These are phyloP conservation scores for Irineochytrium annulatum DNA, from an alignment of 192 early-diverging fungal species.

Conservation along the genomic window DNA sequence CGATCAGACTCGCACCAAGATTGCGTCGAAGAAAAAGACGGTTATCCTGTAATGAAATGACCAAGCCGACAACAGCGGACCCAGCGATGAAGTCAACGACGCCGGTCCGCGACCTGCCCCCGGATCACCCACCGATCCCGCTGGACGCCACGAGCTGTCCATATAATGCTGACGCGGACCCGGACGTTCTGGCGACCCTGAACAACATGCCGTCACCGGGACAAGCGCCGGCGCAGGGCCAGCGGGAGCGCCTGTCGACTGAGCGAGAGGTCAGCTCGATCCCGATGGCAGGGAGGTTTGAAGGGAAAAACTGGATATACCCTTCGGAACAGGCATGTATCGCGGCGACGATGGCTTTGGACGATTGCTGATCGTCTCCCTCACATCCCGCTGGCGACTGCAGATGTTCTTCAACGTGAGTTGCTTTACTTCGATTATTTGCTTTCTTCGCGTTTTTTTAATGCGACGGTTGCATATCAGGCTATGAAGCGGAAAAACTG, in stretches of 20 bases:
- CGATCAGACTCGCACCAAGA: too few relatives aligned
- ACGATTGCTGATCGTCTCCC: too few relatives aligned
- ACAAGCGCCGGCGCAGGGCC: constrained; percentile 63
- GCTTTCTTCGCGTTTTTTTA: background rate
- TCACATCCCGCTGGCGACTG: background rate
- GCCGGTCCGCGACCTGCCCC: too few relatives aligned
- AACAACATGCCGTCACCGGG: constrained; percentile 90
- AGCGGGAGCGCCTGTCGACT: constrained; percentile 69
- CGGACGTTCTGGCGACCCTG: constrained; percentile 46
- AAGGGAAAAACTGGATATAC: constrained; percentile 71
- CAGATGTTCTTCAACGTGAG: constrained; percentile 27
- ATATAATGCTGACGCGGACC: constrained; percentile 22
- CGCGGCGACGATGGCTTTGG: too few relatives aligned
- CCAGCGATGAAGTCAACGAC: too few relatives aligned
- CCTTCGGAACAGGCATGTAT: constrained; percentile 67
- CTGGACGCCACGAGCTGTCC: too few relatives aligned
- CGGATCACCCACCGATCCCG: too few relatives aligned
- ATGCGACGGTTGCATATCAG: constrained; percentile 9
- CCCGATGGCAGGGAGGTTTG: constrained; percentile 55
- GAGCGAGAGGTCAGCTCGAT: constrained; percentile 80
- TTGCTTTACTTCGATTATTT: background rate
- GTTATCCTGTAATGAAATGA: too few relatives aligned
- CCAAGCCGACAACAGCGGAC: too few relatives aligned
- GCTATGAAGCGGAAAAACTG: constrained; percentile 30
- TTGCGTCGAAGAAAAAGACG: too few relatives aligned